A percentile compares a stretch with the other conserved stretches of the same genome.
phyloP scores from a whole-genome alignment of 495 filamentous ascomycete genomes.

The Neurospora sp. region DNA sequence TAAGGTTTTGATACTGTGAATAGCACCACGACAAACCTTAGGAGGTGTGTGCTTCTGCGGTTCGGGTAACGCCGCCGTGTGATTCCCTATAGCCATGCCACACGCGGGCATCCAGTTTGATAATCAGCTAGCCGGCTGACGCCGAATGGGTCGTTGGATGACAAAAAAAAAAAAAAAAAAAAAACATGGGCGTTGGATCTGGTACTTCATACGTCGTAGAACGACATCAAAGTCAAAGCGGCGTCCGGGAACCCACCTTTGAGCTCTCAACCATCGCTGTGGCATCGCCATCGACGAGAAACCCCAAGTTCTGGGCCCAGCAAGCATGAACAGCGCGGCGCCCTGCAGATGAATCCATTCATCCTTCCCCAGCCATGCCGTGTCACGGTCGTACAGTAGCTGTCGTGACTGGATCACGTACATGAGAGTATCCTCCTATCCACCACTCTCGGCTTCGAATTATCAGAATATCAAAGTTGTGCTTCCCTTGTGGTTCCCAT shows the following conservation, averaged over 20 bases:
- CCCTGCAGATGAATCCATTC: background rate
- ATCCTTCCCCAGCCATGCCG: background rate
- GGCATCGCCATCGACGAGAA: background rate
- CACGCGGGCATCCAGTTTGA: background rate
- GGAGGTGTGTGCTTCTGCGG: background rate
- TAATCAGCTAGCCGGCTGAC: background rate
- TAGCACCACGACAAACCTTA: background rate
- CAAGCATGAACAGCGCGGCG: background rate
- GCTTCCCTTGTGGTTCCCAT: background rate
- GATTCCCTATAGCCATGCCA: background rate
- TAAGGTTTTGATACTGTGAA: background rate
- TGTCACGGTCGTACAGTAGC: background rate
- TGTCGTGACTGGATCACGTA: background rate
- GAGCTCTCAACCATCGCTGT: background rate
- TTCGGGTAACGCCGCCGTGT: background rate
- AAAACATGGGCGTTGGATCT: background rate
- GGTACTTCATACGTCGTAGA: background rate
- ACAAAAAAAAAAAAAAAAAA: background rate
- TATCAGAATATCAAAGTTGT: background rate
- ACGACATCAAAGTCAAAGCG: background rate
- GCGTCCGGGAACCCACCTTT: background rate
- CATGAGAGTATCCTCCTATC: background rate
- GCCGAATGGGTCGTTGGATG: background rate
- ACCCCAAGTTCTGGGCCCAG: background rate
- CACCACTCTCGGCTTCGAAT: background rate